Percentiles rank a stretch among this genome's conserved stretches.
These are phyloP conservation scores for Debaryomyces hansenii DNA, from an alignment of 805 yeast genomes.

Conservation along the genomic window DNA sequence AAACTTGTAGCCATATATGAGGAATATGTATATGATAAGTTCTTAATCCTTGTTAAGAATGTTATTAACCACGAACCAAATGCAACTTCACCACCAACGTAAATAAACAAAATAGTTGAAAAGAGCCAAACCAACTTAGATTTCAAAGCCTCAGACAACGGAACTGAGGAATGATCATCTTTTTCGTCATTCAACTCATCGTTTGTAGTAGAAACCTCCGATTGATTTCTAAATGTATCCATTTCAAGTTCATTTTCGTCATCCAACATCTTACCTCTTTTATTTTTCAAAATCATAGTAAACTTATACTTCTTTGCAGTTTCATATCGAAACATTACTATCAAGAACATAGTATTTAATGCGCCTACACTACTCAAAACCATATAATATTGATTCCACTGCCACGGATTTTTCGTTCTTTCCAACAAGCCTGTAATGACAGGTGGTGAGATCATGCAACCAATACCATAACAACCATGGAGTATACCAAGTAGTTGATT, in stretches of 20 bases:
- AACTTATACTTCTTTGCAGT: conserved; percentile 46
- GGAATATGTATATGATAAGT: conserved; percentile 33
- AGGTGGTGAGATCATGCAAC: conserved; percentile 53
- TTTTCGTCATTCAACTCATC: background rate
- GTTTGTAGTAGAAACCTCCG: conserved; percentile 3
- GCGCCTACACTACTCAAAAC: conserved; percentile 31
- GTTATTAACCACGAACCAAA: conserved; percentile 56
- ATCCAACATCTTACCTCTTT: conserved; percentile 6
- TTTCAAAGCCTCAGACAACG: conserved; percentile 32
- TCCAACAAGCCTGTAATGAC: conserved; percentile 42
- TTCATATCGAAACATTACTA: conserved; percentile 39
- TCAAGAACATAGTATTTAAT: conserved; percentile 18
- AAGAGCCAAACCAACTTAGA: conserved; percentile 41
- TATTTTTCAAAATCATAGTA: conserved; percentile 11
- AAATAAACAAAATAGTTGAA: conserved; percentile 43
- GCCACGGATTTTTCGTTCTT: conserved; percentile 36
- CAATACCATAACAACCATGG: conserved; percentile 56
- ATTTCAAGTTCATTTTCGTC: conserved; percentile 11
- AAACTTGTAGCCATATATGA: conserved; percentile 51
- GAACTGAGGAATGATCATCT: conserved; percentile 8
- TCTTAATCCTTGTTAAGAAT: conserved; percentile 42
- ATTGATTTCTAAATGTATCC: conserved; percentile 7
- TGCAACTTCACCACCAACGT: conserved; percentile 54
- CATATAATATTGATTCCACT: conserved; percentile 49
- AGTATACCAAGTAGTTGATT: conserved; percentile 52